Base-by-base conservation (phyloP, 1,284 basidiomycete species). In the Sanghuangporus weigelae region DNA sequence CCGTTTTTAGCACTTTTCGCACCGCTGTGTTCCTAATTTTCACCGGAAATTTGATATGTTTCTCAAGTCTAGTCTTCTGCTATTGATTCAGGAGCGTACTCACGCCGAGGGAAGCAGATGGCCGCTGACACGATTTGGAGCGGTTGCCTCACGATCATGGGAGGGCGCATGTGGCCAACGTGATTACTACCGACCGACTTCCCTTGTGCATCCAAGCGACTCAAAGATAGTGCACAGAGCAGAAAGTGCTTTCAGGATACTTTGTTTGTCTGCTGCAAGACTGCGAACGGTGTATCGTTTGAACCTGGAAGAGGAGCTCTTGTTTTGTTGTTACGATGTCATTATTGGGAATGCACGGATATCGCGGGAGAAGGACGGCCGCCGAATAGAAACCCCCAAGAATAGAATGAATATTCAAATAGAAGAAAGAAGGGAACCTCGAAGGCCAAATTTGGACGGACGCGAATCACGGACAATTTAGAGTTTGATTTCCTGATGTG, bases 81-180 rank as follows among this genome's bases (percentile, higher is more conserved):
- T 16, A 7, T 12, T 7, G 16, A 46, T 46, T 46, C 21, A 7
- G 7, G 44, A 14, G 16, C 6, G 16, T 46, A 14, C 11, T 1
- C 19, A 16, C 39, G 54, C 14, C 39, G 11, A 42, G 36, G 11
- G 55, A 57, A 39, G 55, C 50, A 51, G 19, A 51, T 51, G 50
- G 50, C 5, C 8, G 7, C 3, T 51, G 50, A 19, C 7, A 7
- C 2, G n/a, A 19, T 16, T 36, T 23, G 53, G 31, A 57, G 38
- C n/a, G 19, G 38, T 46, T 38, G 14, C n/a, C 55, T 38, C 55
- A 57, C 55, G 55, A 57, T 57, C 55, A 57, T 57, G 55, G 26
- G 55, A 57, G 42, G 55, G 38, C 7, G 26, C 31, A 38, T 54
- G 31, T 54, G 53, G 31, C 14, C 16, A 4, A 35, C 10, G 2